A percentile compares a stretch with the other conserved stretches of the same genome.
Evolutionary conservation across 129 eudicot genomes (phyloP).

Genomic region (Centaurea solstitialis): DNA sequence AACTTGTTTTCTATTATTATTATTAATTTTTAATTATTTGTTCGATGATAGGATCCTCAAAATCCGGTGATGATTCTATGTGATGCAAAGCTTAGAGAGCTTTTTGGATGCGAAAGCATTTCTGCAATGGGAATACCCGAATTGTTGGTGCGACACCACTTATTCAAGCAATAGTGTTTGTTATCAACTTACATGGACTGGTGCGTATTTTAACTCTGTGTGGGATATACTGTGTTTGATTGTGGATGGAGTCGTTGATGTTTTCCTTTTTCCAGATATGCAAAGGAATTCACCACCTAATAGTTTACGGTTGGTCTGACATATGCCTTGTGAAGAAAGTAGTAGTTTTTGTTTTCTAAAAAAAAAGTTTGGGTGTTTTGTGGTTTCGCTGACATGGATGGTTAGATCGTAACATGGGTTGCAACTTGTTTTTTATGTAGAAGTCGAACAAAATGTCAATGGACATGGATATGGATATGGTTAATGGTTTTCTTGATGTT

Average conservation of each 20-base stretch:
- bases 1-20: background rate
- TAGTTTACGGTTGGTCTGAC: slow-evolving; percentile 34
- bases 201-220: slow-evolving; percentile 31
- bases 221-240: background rate
- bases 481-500: slow-evolving; percentile 28
- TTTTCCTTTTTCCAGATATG: slow-evolving; percentile 47
- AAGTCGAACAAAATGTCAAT: slow-evolving; percentile 18
- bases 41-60: slow-evolving; percentile 61
- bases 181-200: slow-evolving; percentile 39
- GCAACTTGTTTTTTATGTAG: slow-evolving; percentile 36
- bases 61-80: slow-evolving; percentile 63
- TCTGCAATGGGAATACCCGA: slow-evolving; percentile 78
- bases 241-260: background rate
- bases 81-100: slow-evolving; percentile 78
- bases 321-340: slow-evolving; percentile 28
- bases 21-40: background rate
- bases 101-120: slow-evolving; percentile 77
- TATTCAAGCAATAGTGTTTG: slow-evolving; percentile 55
- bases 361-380: slow-evolving; percentile 14
- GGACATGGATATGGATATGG: slow-evolving; percentile 22
- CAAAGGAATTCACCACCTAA: slow-evolving; percentile 26
- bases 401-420: slow-evolving; percentile 33
- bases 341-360: slow-evolving; percentile 2
- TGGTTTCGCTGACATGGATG: slow-evolving; percentile 43
- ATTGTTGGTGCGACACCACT: slow-evolving; percentile 62